These are phyloP conservation scores for Rusavskia elegans DNA, from an alignment of 495 filamentous ascomycete genomes.

Conservation along the genomic window DNA sequence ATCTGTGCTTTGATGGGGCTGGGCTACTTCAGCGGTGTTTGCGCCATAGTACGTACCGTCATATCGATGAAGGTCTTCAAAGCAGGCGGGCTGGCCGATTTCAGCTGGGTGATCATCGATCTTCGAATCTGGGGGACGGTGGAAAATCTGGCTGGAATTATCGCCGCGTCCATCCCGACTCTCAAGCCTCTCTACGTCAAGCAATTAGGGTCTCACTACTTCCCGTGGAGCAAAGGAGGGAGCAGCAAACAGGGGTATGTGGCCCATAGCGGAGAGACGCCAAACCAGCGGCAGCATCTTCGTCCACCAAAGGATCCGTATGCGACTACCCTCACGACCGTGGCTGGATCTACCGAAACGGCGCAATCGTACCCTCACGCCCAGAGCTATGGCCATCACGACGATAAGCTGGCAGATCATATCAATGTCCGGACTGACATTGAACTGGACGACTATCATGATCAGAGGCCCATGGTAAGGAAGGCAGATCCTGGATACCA, in stretches of 20 bases:
- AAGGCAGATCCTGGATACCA: neutral
- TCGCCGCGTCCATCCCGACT: constrained; percentile 1
- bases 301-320: neutral
- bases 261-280: neutral
- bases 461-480: neutral
- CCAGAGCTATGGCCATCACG: neutral
- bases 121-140: neutral
- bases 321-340: neutral
- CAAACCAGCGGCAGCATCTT: neutral
- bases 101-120: neutral
- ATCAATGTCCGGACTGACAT: neutral
- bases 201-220: neutral
- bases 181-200: constrained; percentile 4
- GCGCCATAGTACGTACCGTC: constrained; percentile 2
- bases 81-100: neutral
- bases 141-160: constrained; percentile 1
- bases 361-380: neutral
- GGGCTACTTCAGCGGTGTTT: constrained; percentile 3
- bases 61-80: neutral
- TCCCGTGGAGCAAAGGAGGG: neutral
- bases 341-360: neutral
- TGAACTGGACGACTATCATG: neutral
- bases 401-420: neutral
- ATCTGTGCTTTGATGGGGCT: neutral
- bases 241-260: neutral